phyloP scores from a whole-genome alignment of 1,284 basidiomycete genomes.

The Lignosus rhinocerotis region DNA sequence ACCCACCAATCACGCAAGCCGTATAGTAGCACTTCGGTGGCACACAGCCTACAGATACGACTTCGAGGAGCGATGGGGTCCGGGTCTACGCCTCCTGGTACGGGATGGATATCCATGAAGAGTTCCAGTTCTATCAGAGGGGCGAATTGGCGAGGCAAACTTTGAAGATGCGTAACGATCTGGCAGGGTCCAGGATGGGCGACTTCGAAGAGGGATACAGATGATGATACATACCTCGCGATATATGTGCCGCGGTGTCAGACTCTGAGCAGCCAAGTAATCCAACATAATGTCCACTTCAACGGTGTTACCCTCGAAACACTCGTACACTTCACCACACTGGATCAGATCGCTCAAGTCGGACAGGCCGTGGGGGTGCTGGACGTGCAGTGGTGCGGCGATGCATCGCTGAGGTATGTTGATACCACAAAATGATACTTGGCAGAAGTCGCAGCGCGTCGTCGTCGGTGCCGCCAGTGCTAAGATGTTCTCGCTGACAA shows the following conservation, averaged over 20 bases:
- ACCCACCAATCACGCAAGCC: conserved; percentile 80
- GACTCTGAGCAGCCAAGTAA: conserved; percentile 58
- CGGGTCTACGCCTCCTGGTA: conserved; percentile 52
- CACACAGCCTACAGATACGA: conserved; percentile 67
- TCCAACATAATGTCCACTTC: conserved; percentile 82
- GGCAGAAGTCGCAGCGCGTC: conserved; percentile 78
- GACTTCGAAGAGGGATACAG: background rate
- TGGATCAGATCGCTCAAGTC: conserved; percentile 71
- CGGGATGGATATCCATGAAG: conserved; percentile 64
- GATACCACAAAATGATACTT: conserved; percentile 76
- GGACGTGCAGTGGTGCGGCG: conserved; percentile 53
- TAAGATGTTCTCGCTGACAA: conserved; percentile 64
- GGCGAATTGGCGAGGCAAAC: conserved; percentile 60
- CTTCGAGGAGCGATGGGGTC: conserved; percentile 55
- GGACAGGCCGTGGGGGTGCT: conserved; percentile 68
- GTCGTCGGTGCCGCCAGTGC: conserved; percentile 69
- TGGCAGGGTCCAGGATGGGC: conserved; percentile 27
- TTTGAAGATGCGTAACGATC: conserved; percentile 62
- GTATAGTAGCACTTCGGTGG: conserved; percentile 70
- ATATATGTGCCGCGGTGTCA: conserved; percentile 71
- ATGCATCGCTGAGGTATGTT: conserved; percentile 67
- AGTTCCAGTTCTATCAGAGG: conserved; percentile 67
- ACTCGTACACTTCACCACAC: conserved; percentile 72
- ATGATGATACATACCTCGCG: conserved; percentile 50
- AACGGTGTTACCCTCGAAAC: conserved; percentile 69